Evolutionary conservation across 192 early-diverging fungal genomes (phyloP), one percentile per base, ranked within the genome.

Genomic region (Helicostylum pulchrum): DNA sequence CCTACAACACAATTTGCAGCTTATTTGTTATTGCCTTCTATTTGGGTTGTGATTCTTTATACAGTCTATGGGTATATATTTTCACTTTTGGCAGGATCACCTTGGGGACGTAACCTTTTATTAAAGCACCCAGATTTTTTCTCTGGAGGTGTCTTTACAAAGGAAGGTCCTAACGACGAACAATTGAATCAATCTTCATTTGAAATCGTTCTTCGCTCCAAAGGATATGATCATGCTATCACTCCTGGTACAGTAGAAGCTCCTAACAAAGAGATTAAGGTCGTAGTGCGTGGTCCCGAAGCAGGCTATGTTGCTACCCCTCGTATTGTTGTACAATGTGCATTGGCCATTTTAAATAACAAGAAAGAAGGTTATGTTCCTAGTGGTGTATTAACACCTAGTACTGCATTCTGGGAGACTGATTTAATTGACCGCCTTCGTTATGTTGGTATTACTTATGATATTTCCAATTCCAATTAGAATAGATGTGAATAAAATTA

Each of bases 261-360:
- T 61, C 76, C 76, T 0, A 75, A 84, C 67, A 71, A 77, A 17
- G 67, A 76, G 17, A 83, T 87, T 39, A 70, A 77, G 4, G 78
- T 80, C 0, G 77, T 73, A 5, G 81, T 88, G 10, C 64, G 58
- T 56, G 88, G 87, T 7, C 88, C 88, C n/a, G 86, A 90, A 73
- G 70, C 77, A 48, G 88, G 83, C 7, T 88, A 90, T 67, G 80
- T 83, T 3, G 75, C 85, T 21, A 90, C 88, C 6, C 84, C 87
- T 43, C 78, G 78, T 46, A 72, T 80, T 44, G 74, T 78, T 5
- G 69, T 87, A 47, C 77, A 81, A 56, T 76, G 78, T 65, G 85
- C 85, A 8, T 75, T 75, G 46, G 67, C 76, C 12, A 62, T 90
- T 48, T 65, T 85, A 32, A 47, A 62, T 17, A 69, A 85, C 26